Percentiles rank a stretch among this genome's conserved stretches.
These are phyloP conservation scores for Thelephora aurantiotincta DNA, from an alignment of 768 basidiomycete genomes.

Conservation along the genomic window DNA sequence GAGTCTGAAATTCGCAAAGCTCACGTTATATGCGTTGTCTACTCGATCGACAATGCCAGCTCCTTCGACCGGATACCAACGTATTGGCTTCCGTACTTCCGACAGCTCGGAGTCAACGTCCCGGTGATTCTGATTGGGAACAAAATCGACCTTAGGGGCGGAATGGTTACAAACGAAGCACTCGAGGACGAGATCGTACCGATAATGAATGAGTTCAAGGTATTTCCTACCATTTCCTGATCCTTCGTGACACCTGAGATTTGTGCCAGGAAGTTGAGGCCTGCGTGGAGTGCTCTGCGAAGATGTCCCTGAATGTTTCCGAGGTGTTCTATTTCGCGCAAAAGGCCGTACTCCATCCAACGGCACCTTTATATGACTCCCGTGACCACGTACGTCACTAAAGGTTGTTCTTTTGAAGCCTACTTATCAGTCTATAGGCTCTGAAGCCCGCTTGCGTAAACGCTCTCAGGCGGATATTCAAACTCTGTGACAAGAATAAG, in stretches of 20 bases:
- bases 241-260: constrained; percentile 1
- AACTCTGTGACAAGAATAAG: constrained; percentile 88
- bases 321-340: constrained; percentile 98
- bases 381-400: constrained; percentile 65
- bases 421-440: constrained; percentile 33
- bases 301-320: constrained; percentile 80
- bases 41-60: constrained; percentile 90
- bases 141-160: constrained; percentile 92
- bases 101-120: constrained; percentile 92
- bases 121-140: constrained; percentile 97
- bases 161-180: constrained; percentile 86
- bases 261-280: constrained; percentile 87
- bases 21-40: constrained; percentile 96
- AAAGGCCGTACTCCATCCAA: constrained; percentile 93
- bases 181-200: constrained; percentile 91
- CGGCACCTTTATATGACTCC: constrained; percentile 93
- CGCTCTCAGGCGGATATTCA: constrained; percentile 89
- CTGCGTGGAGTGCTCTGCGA: constrained; percentile 94
- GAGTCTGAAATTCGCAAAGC: constrained; percentile 94
- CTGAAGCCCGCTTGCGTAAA: constrained; percentile 85
- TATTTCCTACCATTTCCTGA: constrained; percentile 15
- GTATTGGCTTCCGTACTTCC: constrained; percentile 93
- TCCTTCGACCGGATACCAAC: constrained; percentile 97
- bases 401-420: not conserved
- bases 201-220: constrained; percentile 99